Base-by-base conservation (phyloP, 192 early-diverging fungal species). In the Neocallimastix lanati region DNA sequence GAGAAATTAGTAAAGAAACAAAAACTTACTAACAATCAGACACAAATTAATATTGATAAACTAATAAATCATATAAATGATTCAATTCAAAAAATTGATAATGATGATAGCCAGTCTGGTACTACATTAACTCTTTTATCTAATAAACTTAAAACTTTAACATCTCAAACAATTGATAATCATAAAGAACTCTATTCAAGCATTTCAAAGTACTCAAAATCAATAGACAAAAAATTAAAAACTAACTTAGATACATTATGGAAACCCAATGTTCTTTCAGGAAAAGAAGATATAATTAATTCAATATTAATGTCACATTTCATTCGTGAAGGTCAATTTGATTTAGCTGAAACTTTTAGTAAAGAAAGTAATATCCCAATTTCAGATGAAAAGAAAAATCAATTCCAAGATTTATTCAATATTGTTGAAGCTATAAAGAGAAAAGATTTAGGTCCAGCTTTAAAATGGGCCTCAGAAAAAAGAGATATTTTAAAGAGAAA, bases 351-450 rank as follows among this genome's bases (percentile, higher is more conserved):
- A 18, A 82, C 82, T 28, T 95, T 94, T 83, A 84, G 88, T 29
- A 33, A 29, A 29, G 88, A 89, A 78, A 80, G 82, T 76, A 80
- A 36, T 21, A 36, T 85, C 37, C 30, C 78, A 29, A 77, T 86
- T 77, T 85, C 87, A 5, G 81, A 85, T 14, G 82, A 86, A 25
- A 82, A 91, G 28, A 84, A 89, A 77, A 81, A 76, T 78, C 88
- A 93, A 82, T 97, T 99, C 76, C 82, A 84, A 36, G 93, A 93
- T 29, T 96, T 99, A 95, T 94, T 92, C 82, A 78, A 82, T 21
- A 92, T 95, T 77, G 82, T 94, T 13, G 84, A 87, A 33, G 89
- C 86, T 67, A 85, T 99, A 1, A 67, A 67, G 9, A 67, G 18
- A 67, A 67, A 67, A 67, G 50, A 67, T 14, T 78, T 28, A 76